Evolutionary conservation across 2,329 filamentous ascomycete genomes (phyloP), one percentile per base, ranked within the genome.

Genomic region (Fusarium decemcellulare): DNA sequence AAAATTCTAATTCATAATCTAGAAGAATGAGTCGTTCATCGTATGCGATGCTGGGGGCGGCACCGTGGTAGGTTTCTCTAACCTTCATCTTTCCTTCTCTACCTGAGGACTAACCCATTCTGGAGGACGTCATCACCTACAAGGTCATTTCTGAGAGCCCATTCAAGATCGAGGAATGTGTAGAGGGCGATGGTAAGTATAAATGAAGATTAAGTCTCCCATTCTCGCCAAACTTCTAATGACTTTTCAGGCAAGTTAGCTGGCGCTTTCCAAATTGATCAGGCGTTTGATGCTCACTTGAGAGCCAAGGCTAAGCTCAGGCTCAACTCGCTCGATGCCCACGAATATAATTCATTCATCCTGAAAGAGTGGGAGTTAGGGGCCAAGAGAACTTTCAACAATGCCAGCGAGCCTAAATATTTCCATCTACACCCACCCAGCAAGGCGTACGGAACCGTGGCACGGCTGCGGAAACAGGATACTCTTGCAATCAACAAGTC

Each of bases 1-100:
- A 11, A 15, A 7, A 9, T n/a, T 18, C 18, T 43, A 9, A 16
- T 8, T 9, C 27, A 27, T 16, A 40, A 6, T 27, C 3, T 16
- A 34, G 15, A 27, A 18, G 50, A 18, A 44, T 34, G 50, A 59
- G n/a, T 63, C 61, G 11, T 59, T 63, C 44, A 50, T 59, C 32
- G 61, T 63, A 3, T 63, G 61, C 18, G 55, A 63, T 15, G 55
- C 61, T 5, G 61, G 61, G 11, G 55, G 61, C 9, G 54, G 55
- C 30, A 59, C 61, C 10, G 55, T 63, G 5, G 61, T 59, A 42
- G 2, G 54, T 40, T 6, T 7, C 30, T 6, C 18, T 23, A 14
- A 14, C 42, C 14, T 8, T 18, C 2, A 8, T 29, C 18, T 4
- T 34, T 10, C 30, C 30, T 34, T 10, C 30, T 10, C 7, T 14